Percentiles rank a stretch among this genome's conserved stretches.
phyloP scores from a whole-genome alignment of 257 asterid genomes.

The Ilex aquifolium region DNA sequence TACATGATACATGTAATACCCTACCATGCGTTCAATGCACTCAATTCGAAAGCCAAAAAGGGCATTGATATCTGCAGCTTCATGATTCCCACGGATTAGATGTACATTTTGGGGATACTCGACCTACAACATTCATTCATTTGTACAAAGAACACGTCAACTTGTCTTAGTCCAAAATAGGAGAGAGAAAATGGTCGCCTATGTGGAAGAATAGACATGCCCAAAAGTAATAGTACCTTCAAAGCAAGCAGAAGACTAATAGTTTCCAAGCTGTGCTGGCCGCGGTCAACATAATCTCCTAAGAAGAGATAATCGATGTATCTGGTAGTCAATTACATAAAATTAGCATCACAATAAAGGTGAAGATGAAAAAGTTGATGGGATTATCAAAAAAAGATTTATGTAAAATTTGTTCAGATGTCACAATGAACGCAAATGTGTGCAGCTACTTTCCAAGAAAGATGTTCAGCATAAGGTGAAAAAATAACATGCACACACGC shows the following conservation, averaged over 20 bases:
- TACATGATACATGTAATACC: constrained; percentile 3
- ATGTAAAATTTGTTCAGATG: neutral
- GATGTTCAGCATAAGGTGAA: too few relatives aligned
- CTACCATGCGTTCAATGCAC: constrained; percentile 98
- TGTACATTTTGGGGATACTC: constrained; percentile 87
- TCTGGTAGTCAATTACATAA: constrained; percentile 39
- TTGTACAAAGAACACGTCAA: constrained; percentile 9
- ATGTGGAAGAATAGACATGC: too few relatives aligned
- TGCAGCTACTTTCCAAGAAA: neutral
- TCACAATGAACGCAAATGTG: neutral
- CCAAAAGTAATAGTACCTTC: constrained; percentile 45
- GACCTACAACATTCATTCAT: constrained; percentile 45
- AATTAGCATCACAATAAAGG: constrained; percentile 25
- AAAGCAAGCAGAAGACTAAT: constrained; percentile 91
- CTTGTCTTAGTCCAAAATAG: constrained; percentile 13
- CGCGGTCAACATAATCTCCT: constrained; percentile 99
- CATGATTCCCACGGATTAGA: constrained; percentile 97
- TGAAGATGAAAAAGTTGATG: neutral
- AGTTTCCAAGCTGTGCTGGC: constrained; percentile 97
- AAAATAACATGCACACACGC: too few relatives aligned
- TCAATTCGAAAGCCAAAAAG: constrained; percentile 97
- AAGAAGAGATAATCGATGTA: constrained; percentile 94
- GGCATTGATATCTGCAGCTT: constrained; percentile 99
- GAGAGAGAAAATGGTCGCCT: too few relatives aligned
- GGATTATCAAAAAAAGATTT: neutral